Evolutionary conservation across 75 land plant species (phyloP), one percentile per base, ranked within the genome.

Genomic region (Chamaecyparis obtusa): DNA sequence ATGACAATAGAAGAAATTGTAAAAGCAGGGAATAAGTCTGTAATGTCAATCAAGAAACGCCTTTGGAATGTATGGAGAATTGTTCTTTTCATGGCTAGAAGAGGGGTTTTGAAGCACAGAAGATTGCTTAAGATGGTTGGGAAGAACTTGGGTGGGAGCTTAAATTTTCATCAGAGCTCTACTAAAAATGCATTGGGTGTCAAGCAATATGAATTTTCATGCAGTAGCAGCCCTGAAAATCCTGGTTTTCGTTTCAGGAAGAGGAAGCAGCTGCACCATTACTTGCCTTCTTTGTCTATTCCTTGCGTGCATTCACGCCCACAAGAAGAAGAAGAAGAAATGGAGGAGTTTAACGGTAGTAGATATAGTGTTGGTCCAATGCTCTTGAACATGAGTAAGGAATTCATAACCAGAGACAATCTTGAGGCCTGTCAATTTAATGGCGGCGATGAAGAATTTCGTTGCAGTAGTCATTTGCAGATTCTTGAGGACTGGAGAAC

Each of bases 201-300:
- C 24, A 24, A 24, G n/a, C 41, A 79, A 14, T 79, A 79, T 43
- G 83, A 79, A 9, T 79, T 79, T 43, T 79, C 83, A 37, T 80
- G 83, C 49, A 80, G 48, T 32, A 80, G 14, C 48, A 80, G 83
- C 83, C 83, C 83, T 80, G 83, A 24, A 43, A 80, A 44, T 41
- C 83, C 83, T 36, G 48, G 21, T 0, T 43, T 80, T 80, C 48
- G 9, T 41, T 80, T 24, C 83, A 80, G 14, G 48, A 80, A 80
- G 83, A 80, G 8, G 14, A 80, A 24, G 83, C n/a, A 41, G 30
- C 39, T 80, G 49, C 30, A 80, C 9, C 46, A 43, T 3, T 79
- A 41, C n/a, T 39, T 79, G 3, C 27, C 83, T 41, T 21, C n/a
- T 1, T 19, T 79, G 27, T 16, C 49, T 79, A 39, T 79, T 39